These are phyloP conservation scores for Ganoderma leucocontextum DNA, from an alignment of 1,284 basidiomycete genomes.

Conservation along the genomic window DNA sequence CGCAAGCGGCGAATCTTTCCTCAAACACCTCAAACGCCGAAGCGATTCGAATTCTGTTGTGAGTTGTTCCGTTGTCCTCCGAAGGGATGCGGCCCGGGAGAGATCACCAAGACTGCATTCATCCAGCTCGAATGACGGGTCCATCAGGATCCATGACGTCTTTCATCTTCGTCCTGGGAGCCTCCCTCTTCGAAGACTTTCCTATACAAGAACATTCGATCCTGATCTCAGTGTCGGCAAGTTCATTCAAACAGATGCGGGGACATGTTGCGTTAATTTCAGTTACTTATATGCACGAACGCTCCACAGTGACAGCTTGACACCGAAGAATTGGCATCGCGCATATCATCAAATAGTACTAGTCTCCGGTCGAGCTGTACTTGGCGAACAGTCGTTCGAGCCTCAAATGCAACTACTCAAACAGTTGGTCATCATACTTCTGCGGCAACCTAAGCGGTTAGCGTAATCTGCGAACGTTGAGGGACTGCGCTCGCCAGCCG, in stretches of 20 bases:
- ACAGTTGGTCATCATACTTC: not conserved
- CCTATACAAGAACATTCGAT: constrained; percentile 1
- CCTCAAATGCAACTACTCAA: not conserved
- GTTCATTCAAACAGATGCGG: not conserved
- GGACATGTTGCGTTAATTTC: not conserved
- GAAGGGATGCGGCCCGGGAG: not conserved
- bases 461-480: not conserved
- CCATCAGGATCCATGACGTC: not conserved
- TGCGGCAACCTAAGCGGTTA: not conserved
- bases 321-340: not conserved
- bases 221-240: not conserved
- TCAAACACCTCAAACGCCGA: too few relatives aligned
- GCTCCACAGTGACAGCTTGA: not conserved
- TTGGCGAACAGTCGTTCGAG: not conserved
- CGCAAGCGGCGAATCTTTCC: too few relatives aligned
- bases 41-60: not conserved
- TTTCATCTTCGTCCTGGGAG: not conserved
- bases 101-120: not conserved
- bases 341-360: not conserved
- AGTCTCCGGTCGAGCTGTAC: not conserved
- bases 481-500: constrained; percentile 15
- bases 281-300: not conserved
- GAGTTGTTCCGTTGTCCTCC: not conserved
- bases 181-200: not conserved
- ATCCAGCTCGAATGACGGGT: not conserved